Percentiles rank a stretch among this genome's conserved stretches.
phyloP scores from a whole-genome alignment of 148 eudicot genomes.

The Amaranthus cruentus region DNA sequence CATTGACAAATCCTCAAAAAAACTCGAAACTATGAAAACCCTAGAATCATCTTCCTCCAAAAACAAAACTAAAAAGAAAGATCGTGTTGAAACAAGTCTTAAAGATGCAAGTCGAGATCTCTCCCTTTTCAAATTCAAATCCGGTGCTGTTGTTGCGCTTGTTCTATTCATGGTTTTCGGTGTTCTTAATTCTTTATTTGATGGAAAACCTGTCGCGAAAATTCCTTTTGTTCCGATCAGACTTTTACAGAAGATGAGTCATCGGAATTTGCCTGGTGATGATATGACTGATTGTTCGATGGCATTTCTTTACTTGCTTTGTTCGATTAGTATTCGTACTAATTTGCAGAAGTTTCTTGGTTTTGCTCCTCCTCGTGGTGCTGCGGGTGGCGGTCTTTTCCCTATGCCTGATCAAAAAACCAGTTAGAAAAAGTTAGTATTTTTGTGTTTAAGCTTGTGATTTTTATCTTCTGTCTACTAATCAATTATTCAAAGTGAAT shows the following conservation, averaged over 20 bases:
- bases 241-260: conserved; percentile 96
- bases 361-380: conserved; percentile 90
- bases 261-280: conserved; percentile 67
- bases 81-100: conserved; percentile 76
- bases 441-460: background rate
- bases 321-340: conserved; percentile 88
- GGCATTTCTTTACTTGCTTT: conserved; percentile 90
- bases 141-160: conserved; percentile 85
- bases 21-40: conserved; percentile 83
- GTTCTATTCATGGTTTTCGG: conserved; percentile 86
- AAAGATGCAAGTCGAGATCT: conserved; percentile 89
- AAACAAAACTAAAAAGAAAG: conserved; percentile 67
- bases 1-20: conserved; percentile 88
- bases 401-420: conserved; percentile 93
- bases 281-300: conserved; percentile 97
- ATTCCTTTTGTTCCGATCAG: conserved; percentile 73
- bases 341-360: conserved; percentile 95
- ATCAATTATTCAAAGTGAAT: background rate
- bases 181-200: conserved; percentile 64
- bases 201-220: conserved; percentile 80
- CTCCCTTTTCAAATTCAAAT: conserved; percentile 88
- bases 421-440: conserved; percentile 24
- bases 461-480: background rate
- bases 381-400: conserved; percentile 62
- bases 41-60: conserved; percentile 32